phyloP scores from a whole-genome alignment of 2,329 filamentous ascomycete species.

The Raffaelea ambrosiae region DNA sequence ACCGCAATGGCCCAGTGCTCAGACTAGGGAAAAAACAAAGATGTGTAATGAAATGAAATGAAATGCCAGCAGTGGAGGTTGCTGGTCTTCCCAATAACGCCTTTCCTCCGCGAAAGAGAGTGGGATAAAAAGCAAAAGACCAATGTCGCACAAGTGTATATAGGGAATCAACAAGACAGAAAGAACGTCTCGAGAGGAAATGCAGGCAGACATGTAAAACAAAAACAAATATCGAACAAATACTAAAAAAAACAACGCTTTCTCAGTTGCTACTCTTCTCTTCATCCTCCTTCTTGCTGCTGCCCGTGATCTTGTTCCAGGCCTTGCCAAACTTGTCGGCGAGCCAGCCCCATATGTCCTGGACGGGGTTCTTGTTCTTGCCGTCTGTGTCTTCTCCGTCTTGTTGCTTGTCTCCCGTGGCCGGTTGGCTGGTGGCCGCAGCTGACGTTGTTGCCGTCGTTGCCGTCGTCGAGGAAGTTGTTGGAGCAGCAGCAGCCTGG shows the following conservation, averaged over 20 bases:
- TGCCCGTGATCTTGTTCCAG: constrained; percentile 34
- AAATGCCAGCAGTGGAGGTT: no score
- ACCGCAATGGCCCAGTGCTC: no score
- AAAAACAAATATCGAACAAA: neutral
- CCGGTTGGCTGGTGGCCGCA: no score
- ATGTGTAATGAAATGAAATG: no score
- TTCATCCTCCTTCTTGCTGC: constrained; percentile 1
- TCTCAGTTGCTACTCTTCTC: neutral
- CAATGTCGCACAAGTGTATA: neutral
- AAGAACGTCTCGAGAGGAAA: no score
- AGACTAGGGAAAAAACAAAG: no score
- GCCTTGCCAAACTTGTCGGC: constrained; percentile 35
- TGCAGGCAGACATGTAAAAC: neutral
- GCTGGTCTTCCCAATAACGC: no score
- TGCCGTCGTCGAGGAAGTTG: constrained; percentile 11
- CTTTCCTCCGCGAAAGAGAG: neutral
- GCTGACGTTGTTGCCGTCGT: constrained; percentile 8
- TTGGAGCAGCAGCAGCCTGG: constrained; percentile 4
- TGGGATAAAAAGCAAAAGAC: neutral
- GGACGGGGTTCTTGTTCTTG: constrained; percentile 17
- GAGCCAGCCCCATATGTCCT: constrained; percentile 43
- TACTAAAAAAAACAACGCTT: neutral
- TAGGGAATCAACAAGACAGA: neutral
- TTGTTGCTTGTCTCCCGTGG: no score
- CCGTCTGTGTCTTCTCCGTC: neutral